Conservation (phyloP, 2,329 filamentous ascomycete genomes). For the Onygenales sp. region DNA sequence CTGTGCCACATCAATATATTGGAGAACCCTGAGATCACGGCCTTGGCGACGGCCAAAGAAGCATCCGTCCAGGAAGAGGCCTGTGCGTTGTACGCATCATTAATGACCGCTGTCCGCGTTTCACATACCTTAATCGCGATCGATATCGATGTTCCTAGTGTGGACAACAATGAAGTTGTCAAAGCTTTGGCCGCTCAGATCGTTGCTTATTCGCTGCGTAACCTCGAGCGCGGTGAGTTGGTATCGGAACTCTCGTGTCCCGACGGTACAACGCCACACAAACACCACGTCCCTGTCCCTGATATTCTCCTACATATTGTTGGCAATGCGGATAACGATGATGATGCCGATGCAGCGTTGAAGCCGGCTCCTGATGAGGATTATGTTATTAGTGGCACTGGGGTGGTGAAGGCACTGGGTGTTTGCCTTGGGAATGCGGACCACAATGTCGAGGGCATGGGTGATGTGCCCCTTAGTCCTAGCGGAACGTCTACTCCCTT, state of each 20-base stretch:
- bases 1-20: conserved; percentile 81
- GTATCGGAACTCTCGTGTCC: conserved; percentile 43
- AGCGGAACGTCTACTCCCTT: conserved; percentile 48
- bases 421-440: conserved; percentile 80
- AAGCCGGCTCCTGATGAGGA: conserved; percentile 75
- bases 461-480: conserved; percentile 31
- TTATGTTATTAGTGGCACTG: conserved; percentile 91
- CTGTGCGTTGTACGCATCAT: conserved; percentile 82
- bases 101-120: conserved; percentile 77
- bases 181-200: conserved; percentile 88
- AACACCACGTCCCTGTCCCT: conserved; percentile 53
- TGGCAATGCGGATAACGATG: conserved; percentile 52
- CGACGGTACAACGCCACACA: conserved; percentile 35
- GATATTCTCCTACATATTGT: conserved; percentile 82
- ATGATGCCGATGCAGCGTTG: conserved; percentile 48
- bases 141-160: conserved; percentile 78
- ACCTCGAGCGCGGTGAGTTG: conserved; percentile 72
- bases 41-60: conserved; percentile 66
- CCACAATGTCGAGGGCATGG: conserved; percentile 29
- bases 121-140: conserved; percentile 78
- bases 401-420: conserved; percentile 85
- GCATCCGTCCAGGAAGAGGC: conserved; percentile 84
- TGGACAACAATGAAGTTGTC: conserved; percentile 78
- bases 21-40: conserved; percentile 57
- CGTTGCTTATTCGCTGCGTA: conserved; percentile 86